Percentiles rank a stretch among this genome's conserved stretches.
Evolutionary conservation across 495 filamentous ascomycete genomes (phyloP).

Genomic region (Penicillium cataractarum): DNA sequence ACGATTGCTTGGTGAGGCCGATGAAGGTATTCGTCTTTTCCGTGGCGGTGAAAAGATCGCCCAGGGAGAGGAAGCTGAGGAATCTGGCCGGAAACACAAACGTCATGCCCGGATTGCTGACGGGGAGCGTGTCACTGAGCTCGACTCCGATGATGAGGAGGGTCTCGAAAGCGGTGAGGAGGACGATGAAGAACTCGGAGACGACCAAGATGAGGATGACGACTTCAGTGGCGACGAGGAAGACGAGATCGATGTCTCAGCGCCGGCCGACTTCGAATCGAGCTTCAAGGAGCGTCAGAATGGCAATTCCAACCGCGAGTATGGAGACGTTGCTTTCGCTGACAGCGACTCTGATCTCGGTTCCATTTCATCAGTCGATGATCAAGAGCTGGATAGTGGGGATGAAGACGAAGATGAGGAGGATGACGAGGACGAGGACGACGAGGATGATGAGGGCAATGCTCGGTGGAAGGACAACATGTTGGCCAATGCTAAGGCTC

Average conservation of each 20-base stretch:
- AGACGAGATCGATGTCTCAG: conserved; percentile 47
- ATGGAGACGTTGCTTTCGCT: conserved; percentile 80
- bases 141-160: conserved; percentile 45
- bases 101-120: conserved; percentile 68
- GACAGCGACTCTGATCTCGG: conserved; percentile 96
- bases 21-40: conserved; percentile 82
- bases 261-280: conserved; percentile 44
- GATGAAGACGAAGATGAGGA: conserved; percentile 59
- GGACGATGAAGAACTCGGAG: conserved; percentile 28
- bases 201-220: conserved; percentile 34
- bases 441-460: conserved; percentile 65
- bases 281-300: conserved; percentile 51
- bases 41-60: conserved; percentile 71
- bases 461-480: conserved; percentile 87
- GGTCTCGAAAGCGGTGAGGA: conserved; percentile 53
- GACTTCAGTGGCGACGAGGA: conserved; percentile 36
- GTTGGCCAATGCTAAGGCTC: conserved; percentile 68
- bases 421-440: conserved; percentile 63
- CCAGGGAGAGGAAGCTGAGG: conserved; percentile 60
- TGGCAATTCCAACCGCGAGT: conserved; percentile 45
- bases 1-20: conserved; percentile 77
- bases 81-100: conserved; percentile 69
- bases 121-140: conserved; percentile 48
- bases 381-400: conserved; percentile 64
- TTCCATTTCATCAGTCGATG: conserved; percentile 75